These are phyloP conservation scores for Rutstroemia sp. DNA, from an alignment of 2,329 filamentous ascomycete species.

Conservation along the genomic window DNA sequence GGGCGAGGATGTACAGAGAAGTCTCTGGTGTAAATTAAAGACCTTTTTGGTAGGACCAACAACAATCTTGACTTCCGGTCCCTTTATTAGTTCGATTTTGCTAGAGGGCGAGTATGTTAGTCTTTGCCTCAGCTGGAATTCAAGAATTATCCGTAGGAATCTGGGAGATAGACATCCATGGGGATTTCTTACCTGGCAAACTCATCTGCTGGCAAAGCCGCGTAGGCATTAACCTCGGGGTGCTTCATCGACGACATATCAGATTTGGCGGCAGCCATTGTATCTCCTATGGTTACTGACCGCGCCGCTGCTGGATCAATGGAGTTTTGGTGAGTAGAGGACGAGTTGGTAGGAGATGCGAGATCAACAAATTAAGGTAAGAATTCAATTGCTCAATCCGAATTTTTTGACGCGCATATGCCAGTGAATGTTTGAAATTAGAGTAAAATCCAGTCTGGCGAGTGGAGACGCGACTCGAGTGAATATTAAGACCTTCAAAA, in stretches of 20 bases:
- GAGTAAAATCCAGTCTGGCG: too few species aligned
- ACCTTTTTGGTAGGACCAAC: background rate
- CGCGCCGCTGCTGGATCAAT: background rate
- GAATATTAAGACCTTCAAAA: too few species aligned
- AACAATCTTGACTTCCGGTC: constrained; percentile 5
- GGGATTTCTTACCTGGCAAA: background rate
- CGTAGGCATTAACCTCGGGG: background rate
- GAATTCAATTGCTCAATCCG: too few species aligned
- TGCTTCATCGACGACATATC: background rate
- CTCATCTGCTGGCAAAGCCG: background rate
- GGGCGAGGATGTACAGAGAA: constrained; percentile 12
- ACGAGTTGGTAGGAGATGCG: too few species aligned
- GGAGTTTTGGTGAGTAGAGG: too few species aligned
- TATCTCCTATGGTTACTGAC: background rate
- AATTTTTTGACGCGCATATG: too few species aligned
- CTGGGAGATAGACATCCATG: background rate
- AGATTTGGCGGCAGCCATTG: background rate
- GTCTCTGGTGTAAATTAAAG: constrained; percentile 8
- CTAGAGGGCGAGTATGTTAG: background rate
- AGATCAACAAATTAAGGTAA: too few species aligned
- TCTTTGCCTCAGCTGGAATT: too few species aligned
- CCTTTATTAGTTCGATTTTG: background rate
- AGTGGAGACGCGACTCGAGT: too few species aligned
- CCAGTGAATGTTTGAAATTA: too few species aligned
- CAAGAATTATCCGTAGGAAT: background rate